These are phyloP conservation scores for Apiotrichum siamense DNA, from an alignment of 1,284 basidiomycete species.

Conservation along the genomic window DNA sequence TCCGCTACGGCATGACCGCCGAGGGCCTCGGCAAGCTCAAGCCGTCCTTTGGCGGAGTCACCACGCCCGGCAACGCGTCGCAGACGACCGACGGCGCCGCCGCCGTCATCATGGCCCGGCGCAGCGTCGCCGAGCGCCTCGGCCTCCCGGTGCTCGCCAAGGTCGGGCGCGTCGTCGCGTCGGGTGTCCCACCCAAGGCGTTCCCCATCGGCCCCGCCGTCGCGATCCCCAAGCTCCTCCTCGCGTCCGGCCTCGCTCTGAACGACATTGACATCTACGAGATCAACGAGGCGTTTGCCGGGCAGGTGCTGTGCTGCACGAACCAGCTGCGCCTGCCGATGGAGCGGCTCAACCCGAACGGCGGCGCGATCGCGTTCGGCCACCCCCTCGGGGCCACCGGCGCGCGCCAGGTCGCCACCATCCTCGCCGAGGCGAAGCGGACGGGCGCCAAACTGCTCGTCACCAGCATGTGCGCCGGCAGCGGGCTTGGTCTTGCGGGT, in stretches of 20 bases:
- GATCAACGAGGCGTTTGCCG: constrained; percentile 78
- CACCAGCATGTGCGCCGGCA: constrained; percentile 88
- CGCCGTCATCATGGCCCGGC: constrained; percentile 76
- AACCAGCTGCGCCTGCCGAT: constrained; percentile 65
- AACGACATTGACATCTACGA: constrained; percentile 83
- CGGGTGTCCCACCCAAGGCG: constrained; percentile 71
- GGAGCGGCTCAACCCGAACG: constrained; percentile 77
- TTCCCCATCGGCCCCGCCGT: constrained; percentile 86
- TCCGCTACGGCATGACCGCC: constrained; percentile 76
- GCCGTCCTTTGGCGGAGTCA: constrained; percentile 69
- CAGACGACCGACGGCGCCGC: constrained; percentile 95
- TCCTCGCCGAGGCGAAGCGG: constrained; percentile 67
- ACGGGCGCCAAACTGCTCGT: constrained; percentile 72
- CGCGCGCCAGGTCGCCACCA: constrained; percentile 74
- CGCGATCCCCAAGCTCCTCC: constrained; percentile 70
- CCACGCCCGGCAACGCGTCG: constrained; percentile 59
- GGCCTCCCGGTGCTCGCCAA: constrained; percentile 85
- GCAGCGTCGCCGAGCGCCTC: constrained; percentile 73
- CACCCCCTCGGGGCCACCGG: constrained; percentile 59
- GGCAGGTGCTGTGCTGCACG: constrained; percentile 71
- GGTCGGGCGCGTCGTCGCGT: constrained; percentile 66
- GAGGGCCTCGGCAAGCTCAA: constrained; percentile 77
- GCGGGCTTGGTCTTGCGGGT: constrained; percentile 48
- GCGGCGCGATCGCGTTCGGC: constrained; percentile 61
- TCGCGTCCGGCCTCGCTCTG: constrained; percentile 59